Evolutionary conservation across 2,329 filamentous ascomycete genomes (phyloP), one percentile per base, ranked within the genome.

Genomic region (Hymenoscyphus infarciens): DNA sequence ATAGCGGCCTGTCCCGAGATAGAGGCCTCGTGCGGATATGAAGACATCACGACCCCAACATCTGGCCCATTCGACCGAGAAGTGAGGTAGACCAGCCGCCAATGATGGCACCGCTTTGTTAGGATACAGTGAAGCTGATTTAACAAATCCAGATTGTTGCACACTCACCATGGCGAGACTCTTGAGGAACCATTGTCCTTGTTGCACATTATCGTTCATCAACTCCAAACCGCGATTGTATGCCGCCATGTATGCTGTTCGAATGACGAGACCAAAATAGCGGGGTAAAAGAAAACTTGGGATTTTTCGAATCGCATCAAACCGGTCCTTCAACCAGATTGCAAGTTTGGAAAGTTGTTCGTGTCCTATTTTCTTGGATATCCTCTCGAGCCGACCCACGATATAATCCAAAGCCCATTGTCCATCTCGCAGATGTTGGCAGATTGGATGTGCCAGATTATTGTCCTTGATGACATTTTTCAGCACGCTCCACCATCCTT

Each of bases 41-140:
- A 97, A 98, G 13, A 97, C 92, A 75, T 99, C 95, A 61, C 95
- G 88, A 7, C 96, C 95, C 95, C 95, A 99, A 76, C 94, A 97
- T 70, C 95, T 86, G 57, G 94, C 93, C 93, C 95, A 99, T 70
- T 92, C 89, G 8, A 91, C 89, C 0, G 95, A 86, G 73, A 99
- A 99, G 76, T 99, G 95, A 39, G 95, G 95, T 56, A 99, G 79
- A 16, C 95, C 95, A 35, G 95, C 95, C 19, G 95, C 94, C 69
- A 99, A 82, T 57, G 90, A 94, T 1, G 94, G 91, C 0, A 97
- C 92, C 22, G 84, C 80, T 74, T 91, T 94, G 68, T 87, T 84
- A 0, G 95, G 94, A 83, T 92, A 97, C 11, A 99, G 79, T 0
- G 94, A 98, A 2, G 90, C 93, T 13, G 92, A 97, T 72, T 91